Conservation (phyloP, 2,329 filamentous ascomycete genomes). For the Thelonectria olida region DNA sequence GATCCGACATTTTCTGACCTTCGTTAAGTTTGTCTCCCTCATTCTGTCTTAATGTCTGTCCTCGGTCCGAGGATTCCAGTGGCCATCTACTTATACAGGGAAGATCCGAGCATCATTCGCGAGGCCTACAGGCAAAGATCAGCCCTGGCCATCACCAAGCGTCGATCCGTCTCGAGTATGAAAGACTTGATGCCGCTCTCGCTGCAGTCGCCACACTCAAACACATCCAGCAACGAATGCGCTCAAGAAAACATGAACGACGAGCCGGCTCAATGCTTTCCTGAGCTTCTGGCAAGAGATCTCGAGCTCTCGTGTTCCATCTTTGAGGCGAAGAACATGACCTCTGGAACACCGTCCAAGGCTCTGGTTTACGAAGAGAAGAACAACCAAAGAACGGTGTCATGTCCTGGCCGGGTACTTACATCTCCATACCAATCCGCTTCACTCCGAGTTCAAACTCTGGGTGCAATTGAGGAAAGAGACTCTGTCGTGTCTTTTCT, state of each 20-base stretch:
- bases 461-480: slow-evolving; percentile 49
- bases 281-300: slow-evolving; percentile 65
- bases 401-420: slow-evolving; percentile 30
- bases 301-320: slow-evolving; percentile 58
- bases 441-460: slow-evolving; percentile 42
- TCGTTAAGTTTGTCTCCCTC: slow-evolving; percentile 13
- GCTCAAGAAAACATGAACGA: slow-evolving; percentile 42
- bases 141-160: slow-evolving; percentile 33
- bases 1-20: slow-evolving; percentile 17
- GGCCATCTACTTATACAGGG: slow-evolving; percentile 37
- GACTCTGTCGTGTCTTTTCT: slow-evolving; percentile 49
- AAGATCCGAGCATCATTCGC: slow-evolving; percentile 27
- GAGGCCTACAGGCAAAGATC: slow-evolving; percentile 26
- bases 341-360: slow-evolving; percentile 57
- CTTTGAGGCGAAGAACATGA: slow-evolving; percentile 62
- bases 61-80: slow-evolving; percentile 31
- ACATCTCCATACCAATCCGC: slow-evolving; percentile 43
- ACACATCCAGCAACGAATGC: slow-evolving; percentile 30
- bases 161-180: slow-evolving; percentile 52
- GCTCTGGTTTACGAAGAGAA: slow-evolving; percentile 46
- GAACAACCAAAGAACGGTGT: slow-evolving; percentile 21
- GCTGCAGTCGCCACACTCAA: slow-evolving; percentile 42
- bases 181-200: slow-evolving; percentile 50
- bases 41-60: slow-evolving; percentile 27
- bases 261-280: slow-evolving; percentile 56